Percentiles rank a stretch among this genome's conserved stretches.
Evolutionary conservation across 345 rosid species (phyloP).

Genomic region (Boechera stricta): DNA sequence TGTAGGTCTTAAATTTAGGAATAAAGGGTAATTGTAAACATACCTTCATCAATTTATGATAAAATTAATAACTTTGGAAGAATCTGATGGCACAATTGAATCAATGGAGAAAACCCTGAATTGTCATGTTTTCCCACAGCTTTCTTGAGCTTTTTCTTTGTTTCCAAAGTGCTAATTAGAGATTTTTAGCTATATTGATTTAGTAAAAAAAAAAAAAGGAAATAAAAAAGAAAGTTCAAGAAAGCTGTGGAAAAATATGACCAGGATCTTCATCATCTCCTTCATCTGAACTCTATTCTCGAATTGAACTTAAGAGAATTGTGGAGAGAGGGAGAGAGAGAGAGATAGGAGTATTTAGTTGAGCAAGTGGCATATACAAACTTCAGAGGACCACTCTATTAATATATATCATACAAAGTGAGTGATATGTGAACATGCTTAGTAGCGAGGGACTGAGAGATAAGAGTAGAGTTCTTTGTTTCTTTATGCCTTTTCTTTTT

Average conservation of each 20-base stretch:
- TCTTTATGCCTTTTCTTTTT: slow-evolving; percentile 13
- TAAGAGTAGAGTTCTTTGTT: slow-evolving; percentile 35
- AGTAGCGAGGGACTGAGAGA: slow-evolving; percentile 36
- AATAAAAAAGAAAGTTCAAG: slow-evolving; percentile 46
- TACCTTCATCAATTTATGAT: slow-evolving; percentile 27
- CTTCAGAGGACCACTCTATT: slow-evolving; percentile 41
- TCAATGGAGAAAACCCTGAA: slow-evolving; percentile 39
- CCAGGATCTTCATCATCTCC: slow-evolving; percentile 45
- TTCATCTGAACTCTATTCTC: background rate
- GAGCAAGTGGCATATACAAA: slow-evolving; percentile 29
- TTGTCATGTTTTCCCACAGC: slow-evolving; percentile 48
- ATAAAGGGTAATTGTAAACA: slow-evolving; percentile 10
- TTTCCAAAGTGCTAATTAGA: slow-evolving; percentile 3
- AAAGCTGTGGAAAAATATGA: slow-evolving; percentile 49
- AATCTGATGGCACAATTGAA: background rate
- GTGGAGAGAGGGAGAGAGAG: slow-evolving; percentile 17
- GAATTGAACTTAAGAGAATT: slow-evolving; percentile 7
- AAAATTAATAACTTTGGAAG: background rate
- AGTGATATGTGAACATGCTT: slow-evolving; percentile 45
- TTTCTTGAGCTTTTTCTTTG: slow-evolving; percentile 43
- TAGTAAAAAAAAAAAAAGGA: background rate
- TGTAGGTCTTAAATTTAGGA: background rate
- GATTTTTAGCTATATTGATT: background rate
- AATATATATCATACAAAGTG: slow-evolving; percentile 30
- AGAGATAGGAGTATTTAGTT: slow-evolving; percentile 6